phyloP scores from a whole-genome alignment of 2,329 filamentous ascomycete species.

The Trichoderma breve region DNA sequence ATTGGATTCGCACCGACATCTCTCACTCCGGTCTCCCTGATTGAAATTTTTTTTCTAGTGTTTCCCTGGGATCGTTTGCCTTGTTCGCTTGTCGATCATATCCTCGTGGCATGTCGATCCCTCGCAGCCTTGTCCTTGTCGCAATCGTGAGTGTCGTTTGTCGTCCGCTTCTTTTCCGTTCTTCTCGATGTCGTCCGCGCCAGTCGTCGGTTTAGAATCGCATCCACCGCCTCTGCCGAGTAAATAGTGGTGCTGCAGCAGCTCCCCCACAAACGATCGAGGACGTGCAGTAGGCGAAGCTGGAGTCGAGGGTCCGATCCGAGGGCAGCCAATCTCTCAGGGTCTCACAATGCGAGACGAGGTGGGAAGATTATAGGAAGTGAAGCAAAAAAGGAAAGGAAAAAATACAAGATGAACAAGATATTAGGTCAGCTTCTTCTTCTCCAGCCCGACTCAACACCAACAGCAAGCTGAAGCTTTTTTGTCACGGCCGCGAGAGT shows the following conservation, averaged over 20 bases:
- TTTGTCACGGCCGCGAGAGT: neutral
- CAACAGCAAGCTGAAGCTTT: neutral
- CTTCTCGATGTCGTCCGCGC: neutral
- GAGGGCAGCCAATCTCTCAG: neutral
- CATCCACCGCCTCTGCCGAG: neutral
- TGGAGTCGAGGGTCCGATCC: neutral
- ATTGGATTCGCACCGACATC: neutral
- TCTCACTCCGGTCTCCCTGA: neutral
- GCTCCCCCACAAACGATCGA: neutral
- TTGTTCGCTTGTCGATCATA: conserved; percentile 11
- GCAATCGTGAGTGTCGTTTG: neutral
- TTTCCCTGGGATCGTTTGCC: neutral
- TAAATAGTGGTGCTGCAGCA: neutral
- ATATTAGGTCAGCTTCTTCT: neutral
- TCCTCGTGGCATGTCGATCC: conserved; percentile 15
- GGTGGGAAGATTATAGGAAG: neutral
- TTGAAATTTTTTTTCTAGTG: neutral
- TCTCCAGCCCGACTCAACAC: neutral
- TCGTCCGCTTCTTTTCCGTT: neutral
- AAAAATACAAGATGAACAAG: neutral
- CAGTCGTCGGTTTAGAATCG: neutral
- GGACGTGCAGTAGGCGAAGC: neutral
- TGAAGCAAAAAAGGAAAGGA: neutral
- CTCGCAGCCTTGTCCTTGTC: neutral
- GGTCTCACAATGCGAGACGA: neutral